Evolutionary conservation across 2,329 filamentous ascomycete genomes (phyloP).

Genomic region (Chalaropsis ovoidea): DNA sequence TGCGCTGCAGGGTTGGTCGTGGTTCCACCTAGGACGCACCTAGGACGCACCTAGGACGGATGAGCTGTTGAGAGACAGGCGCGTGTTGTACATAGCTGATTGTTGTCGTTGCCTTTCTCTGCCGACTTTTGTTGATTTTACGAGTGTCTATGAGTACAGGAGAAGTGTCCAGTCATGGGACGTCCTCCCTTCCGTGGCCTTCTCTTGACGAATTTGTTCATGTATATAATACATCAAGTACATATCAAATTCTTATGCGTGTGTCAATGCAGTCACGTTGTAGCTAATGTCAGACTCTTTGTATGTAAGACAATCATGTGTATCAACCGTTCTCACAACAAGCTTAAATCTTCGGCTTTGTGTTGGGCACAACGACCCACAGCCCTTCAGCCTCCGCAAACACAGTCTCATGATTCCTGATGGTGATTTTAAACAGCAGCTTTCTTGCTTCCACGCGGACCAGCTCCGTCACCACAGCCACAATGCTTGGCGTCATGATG

Average conservation of each 20-base stretch:
- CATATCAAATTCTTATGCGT: not conserved
- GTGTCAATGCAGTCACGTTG: not conserved
- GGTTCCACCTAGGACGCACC: too few species aligned
- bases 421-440: slow-evolving; percentile 25
- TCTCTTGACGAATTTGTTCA: not conserved
- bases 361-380: slow-evolving; percentile 17
- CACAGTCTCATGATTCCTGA: slow-evolving; percentile 21
- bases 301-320: too few species aligned
- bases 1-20: too few species aligned
- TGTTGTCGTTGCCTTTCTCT: not conserved
- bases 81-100: too few species aligned
- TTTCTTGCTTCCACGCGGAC: slow-evolving; percentile 26
- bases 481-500: slow-evolving; percentile 25
- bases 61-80: too few species aligned
- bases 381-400: slow-evolving; percentile 19
- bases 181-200: not conserved
- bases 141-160: not conserved
- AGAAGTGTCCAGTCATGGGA: not conserved
- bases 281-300: not conserved
- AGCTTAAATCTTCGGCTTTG: slow-evolving; percentile 16
- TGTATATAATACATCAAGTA: slow-evolving; percentile 11
- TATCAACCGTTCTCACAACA: not conserved
- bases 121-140: not conserved
- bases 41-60: too few species aligned
- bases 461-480: slow-evolving; percentile 26